Conservation (phyloP, 2,329 filamentous ascomycete species). For the Pseudomassariella vexata region DNA sequence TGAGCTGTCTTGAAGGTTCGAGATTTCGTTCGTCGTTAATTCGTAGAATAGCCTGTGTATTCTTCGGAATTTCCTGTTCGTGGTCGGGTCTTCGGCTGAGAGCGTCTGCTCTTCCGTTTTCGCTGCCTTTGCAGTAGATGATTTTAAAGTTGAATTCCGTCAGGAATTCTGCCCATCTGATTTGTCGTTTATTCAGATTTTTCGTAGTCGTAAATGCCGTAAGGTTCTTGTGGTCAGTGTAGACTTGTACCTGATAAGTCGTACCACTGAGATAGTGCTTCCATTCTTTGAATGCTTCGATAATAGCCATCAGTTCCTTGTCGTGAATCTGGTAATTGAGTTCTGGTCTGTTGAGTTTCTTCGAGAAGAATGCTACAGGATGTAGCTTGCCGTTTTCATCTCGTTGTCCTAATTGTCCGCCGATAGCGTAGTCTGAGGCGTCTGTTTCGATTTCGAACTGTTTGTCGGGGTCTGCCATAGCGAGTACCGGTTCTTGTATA, state of each 20-base stretch:
- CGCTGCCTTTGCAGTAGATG: too few relatives aligned
- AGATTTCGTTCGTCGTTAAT: background rate
- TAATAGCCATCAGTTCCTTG: slow-evolving; percentile 17
- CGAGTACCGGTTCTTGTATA: slow-evolving; percentile 7
- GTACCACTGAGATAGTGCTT: slow-evolving; percentile 12
- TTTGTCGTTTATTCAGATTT: slow-evolving; percentile 5
- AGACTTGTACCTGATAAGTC: slow-evolving; percentile 12
- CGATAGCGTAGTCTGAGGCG: slow-evolving; percentile 1
- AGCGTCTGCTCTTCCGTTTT: background rate
- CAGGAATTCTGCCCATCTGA: slow-evolving; percentile 7
- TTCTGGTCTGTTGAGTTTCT: slow-evolving; percentile 12
- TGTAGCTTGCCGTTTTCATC: slow-evolving; percentile 6
- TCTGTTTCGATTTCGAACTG: slow-evolving; percentile 5
- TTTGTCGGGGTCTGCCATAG: slow-evolving; percentile 6
- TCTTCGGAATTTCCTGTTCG: background rate
- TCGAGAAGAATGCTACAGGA: slow-evolving; percentile 7
- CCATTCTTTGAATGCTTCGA: slow-evolving; percentile 18
- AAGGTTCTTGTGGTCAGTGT: slow-evolving; percentile 17
- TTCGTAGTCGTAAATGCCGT: slow-evolving; percentile 6
- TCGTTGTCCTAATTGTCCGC: slow-evolving; percentile 2
- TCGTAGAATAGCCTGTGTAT: background rate
- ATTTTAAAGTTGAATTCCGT: background rate
- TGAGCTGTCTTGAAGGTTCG: background rate
- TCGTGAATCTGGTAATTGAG: slow-evolving; percentile 18
- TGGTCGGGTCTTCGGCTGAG: background rate